Base-by-base conservation (phyloP, 1,284 basidiomycete genomes). In the Leccinum griseonigrum region DNA sequence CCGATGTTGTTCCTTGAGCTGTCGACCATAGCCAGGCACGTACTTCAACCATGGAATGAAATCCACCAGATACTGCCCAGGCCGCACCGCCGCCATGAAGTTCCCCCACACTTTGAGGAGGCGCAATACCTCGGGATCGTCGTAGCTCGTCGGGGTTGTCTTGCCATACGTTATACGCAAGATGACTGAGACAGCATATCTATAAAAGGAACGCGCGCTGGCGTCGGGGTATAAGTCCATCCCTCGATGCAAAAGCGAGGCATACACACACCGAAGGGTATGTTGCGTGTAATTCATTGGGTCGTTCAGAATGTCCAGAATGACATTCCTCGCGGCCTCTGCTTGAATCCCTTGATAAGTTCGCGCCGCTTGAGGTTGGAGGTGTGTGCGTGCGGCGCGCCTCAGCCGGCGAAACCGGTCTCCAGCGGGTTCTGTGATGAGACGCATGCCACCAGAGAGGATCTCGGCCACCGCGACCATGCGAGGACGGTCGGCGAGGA, bases 141-240 rank as follows among this genome's bases (percentile, higher is more conserved):
- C 74, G 63, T 81, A 83, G 0, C 75, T 76, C 14, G 82, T 81
- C 9, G 63, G 81, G 64, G 67, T 74, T 2, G 78, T 73, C 64
- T 84, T 86, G 3, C 86, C 87, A 67, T 90, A 90, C 3, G 86
- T 83, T 52, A 89, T 76, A 1, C 82, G 79, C 76, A 90, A 81
- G 4, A 88, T 84, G 1, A 89, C 81, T 1, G 82, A 80, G 0
- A 85, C 83, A 0, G 87, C 82, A 65, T 84, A 90, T 57, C 86
- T 88, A 64, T 14, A 58, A 48, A 11, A 2, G 1, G 10, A 16
- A 40, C 2, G 6, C 4, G 16, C 3, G 0, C 9, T 1, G 18
- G 13, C 11, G 18, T 9, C 43, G 2, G n/a, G 40, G 18, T 46
- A 3, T 26, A 0, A 28, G 50, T 28, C 22, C 50, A 16, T 53